These are phyloP conservation scores for Xanthoconium purpureum DNA, from an alignment of 768 basidiomycete species.

Conservation along the genomic window DNA sequence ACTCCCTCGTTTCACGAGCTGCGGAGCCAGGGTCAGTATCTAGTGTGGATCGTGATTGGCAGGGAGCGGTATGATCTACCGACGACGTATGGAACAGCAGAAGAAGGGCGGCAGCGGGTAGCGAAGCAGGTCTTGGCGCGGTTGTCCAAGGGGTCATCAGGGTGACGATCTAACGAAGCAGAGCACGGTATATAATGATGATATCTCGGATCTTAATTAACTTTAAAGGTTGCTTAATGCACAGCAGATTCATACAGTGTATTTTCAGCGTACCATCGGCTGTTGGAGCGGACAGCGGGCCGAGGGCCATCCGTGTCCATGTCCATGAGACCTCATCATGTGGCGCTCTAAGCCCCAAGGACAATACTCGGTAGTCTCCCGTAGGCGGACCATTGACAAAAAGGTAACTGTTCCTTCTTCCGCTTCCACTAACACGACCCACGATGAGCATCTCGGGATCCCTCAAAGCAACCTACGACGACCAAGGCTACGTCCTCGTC, in stretches of 20 bases:
- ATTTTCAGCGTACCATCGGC: not conserved
- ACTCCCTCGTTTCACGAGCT: constrained; percentile 37
- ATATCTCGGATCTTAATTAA: not conserved
- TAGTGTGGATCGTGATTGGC: constrained; percentile 48
- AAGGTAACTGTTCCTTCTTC: too few relatives aligned
- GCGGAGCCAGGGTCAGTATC: constrained; percentile 22
- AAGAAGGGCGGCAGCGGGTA: constrained; percentile 42
- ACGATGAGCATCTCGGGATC: constrained; percentile 3
- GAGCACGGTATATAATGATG: not conserved
- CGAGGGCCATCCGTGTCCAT: not conserved
- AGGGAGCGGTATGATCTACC: constrained; percentile 44
- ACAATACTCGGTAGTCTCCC: not conserved
- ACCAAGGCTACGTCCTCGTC: constrained; percentile 64
- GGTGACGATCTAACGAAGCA: not conserved
- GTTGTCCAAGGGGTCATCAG: constrained; percentile 25
- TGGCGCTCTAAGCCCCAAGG: not conserved
- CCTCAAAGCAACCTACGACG: constrained; percentile 52
- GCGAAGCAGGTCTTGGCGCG: constrained; percentile 44
- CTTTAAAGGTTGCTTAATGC: not conserved
- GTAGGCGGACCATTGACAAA: too few relatives aligned
- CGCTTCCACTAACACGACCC: too few relatives aligned
- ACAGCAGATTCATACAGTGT: not conserved
- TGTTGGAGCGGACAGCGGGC: not conserved
- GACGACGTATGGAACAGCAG: constrained; percentile 35
- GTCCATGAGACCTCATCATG: not conserved